Conservation (phyloP, 2,329 filamentous ascomycete species). For the Diaporthe citri region DNA sequence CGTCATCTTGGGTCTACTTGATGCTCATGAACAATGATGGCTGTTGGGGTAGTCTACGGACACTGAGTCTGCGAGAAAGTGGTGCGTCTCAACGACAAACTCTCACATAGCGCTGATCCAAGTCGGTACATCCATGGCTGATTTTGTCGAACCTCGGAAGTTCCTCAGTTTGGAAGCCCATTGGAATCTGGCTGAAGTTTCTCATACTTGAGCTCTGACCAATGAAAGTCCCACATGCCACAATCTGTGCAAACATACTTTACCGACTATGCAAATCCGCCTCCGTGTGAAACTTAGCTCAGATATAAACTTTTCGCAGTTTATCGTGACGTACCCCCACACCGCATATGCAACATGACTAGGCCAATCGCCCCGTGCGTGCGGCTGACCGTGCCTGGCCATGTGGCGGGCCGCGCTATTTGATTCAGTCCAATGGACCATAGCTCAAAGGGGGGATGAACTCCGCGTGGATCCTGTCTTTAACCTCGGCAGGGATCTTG, state of each 20-base stretch:
- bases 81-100: neutral
- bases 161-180: neutral
- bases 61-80: neutral
- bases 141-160: too few relatives aligned
- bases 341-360: neutral
- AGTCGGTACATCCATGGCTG: too few relatives aligned
- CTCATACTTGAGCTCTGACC: neutral
- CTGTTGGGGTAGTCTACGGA: neutral
- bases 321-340: neutral
- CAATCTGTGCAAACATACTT: neutral
- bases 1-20: neutral
- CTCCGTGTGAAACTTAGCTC: neutral
- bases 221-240: neutral
- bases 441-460: constrained; percentile 39
- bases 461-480: constrained; percentile 40
- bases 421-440: constrained; percentile 38
- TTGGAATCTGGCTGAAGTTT: neutral
- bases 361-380: neutral
- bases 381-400: neutral
- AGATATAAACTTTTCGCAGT: neutral
- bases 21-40: neutral
- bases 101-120: neutral
- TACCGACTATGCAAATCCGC: too few relatives aligned
- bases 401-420: neutral
- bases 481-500: constrained; percentile 39